A percentile compares a stretch with the other conserved stretches of the same genome.
Evolutionary conservation across 176 grass and related monocot genomes (phyloP).

Genomic region (Oryza glumipatula): DNA sequence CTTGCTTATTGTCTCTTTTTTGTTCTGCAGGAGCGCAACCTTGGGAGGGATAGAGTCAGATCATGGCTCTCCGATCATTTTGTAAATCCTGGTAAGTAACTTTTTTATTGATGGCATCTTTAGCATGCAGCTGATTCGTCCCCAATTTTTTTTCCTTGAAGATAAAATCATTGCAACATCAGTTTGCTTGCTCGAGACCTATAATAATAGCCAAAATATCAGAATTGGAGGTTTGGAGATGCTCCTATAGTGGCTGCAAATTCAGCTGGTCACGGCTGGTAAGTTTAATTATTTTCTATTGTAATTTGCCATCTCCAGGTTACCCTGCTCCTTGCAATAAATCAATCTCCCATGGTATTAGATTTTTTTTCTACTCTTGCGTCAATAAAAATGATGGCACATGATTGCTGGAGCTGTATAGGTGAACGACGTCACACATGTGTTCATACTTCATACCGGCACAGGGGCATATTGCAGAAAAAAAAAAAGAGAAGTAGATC

Average conservation of each 20-base stretch:
- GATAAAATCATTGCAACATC: constrained; percentile 52
- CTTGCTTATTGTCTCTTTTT: constrained; percentile 1
- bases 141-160: background rate
- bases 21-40: constrained; percentile 52
- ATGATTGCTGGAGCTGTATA: background rate
- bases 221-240: constrained; percentile 50
- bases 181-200: constrained; percentile 54
- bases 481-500: too few species aligned
- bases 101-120: background rate
- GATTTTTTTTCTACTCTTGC: background rate
- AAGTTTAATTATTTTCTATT: too few species aligned
- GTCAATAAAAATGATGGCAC: background rate
- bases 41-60: constrained; percentile 56
- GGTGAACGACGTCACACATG: too few species aligned
- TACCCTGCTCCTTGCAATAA: background rate
- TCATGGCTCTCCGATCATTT: background rate
- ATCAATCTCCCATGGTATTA: background rate
- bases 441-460: too few species aligned
- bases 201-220: constrained; percentile 51
- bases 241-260: background rate
- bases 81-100: background rate
- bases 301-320: background rate
- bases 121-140: background rate
- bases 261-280: constrained; percentile 1
- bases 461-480: too few species aligned